Conservation (phyloP, 164 flowering plant species). For the Macadamia tetraphylla region DNA sequence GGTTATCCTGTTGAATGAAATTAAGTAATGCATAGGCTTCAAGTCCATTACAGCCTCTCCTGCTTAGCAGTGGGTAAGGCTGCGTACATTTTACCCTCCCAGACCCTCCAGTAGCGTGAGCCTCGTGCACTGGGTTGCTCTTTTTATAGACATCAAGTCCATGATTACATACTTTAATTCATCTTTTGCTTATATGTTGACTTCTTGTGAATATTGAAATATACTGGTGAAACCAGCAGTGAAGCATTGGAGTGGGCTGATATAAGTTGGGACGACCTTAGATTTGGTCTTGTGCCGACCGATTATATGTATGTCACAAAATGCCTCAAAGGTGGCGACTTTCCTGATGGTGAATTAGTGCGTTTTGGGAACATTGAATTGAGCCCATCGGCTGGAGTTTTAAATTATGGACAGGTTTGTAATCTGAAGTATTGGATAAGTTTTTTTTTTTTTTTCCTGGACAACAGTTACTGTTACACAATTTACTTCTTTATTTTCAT, state of each 20-base stretch:
- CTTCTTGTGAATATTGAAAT: not conserved
- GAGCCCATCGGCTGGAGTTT: constrained; percentile 72
- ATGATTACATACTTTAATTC: no score
- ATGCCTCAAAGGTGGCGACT: constrained; percentile 37
- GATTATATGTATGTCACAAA: constrained; percentile 73
- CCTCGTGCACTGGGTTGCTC: not conserved
- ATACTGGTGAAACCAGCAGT: constrained; percentile 11
- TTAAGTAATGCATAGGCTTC: not conserved
- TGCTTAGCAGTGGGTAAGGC: no score
- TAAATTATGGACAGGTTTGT: constrained; percentile 78
- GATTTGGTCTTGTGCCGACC: constrained; percentile 54
- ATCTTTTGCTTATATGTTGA: not conserved
- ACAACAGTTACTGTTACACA: no score
- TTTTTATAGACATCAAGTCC: no score
- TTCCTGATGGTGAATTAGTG: constrained; percentile 54
- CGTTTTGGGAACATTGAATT: constrained; percentile 65
- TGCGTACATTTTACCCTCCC: no score
- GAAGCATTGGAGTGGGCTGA: constrained; percentile 37
- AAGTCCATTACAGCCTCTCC: not conserved
- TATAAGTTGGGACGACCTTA: constrained; percentile 66
- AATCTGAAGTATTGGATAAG: not conserved
- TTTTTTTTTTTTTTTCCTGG: not conserved
- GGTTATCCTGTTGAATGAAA: no score
- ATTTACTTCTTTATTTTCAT: not conserved
- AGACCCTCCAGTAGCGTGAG: no score